These are phyloP conservation scores for Jamesozyma jinghongensis DNA, from an alignment of 805 yeast species.

Conservation along the genomic window DNA sequence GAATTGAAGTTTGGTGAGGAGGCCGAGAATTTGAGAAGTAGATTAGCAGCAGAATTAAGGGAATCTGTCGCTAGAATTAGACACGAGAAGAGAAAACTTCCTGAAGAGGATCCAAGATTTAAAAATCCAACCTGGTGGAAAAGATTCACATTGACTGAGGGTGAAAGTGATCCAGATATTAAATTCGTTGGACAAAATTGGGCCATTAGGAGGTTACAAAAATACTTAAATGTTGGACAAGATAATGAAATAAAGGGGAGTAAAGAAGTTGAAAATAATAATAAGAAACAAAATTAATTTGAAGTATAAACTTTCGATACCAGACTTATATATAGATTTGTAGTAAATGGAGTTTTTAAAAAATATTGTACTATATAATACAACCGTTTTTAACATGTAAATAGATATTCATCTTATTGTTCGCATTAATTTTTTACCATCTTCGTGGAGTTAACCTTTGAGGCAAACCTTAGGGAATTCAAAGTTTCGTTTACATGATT, in stretches of 20 bases:
- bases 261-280: neutral
- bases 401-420: neutral
- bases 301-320: too few relatives aligned
- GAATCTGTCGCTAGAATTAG: slow-evolving; percentile 46
- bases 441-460: slow-evolving; percentile 60
- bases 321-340: neutral
- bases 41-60: slow-evolving; percentile 61
- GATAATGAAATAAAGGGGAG: slow-evolving; percentile 3
- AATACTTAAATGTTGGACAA: slow-evolving; percentile 27
- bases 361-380: too few relatives aligned
- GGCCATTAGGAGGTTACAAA: slow-evolving; percentile 69
- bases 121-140: slow-evolving; percentile 69
- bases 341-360: too few relatives aligned
- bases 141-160: slow-evolving; percentile 53
- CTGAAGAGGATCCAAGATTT: slow-evolving; percentile 61
- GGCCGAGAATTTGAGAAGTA: slow-evolving; percentile 58
- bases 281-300: slow-evolving; percentile 1
- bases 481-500: slow-evolving; percentile 66
- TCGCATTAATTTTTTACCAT: too few relatives aligned
- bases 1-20: slow-evolving; percentile 55
- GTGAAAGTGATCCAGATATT: slow-evolving; percentile 57
- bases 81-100: slow-evolving; percentile 33
- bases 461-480: slow-evolving; percentile 82
- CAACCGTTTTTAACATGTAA: too few relatives aligned
- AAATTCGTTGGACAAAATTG: slow-evolving; percentile 71